phyloP scores from a whole-genome alignment of 495 filamentous ascomycete genomes.

The Immersiella caudata region DNA sequence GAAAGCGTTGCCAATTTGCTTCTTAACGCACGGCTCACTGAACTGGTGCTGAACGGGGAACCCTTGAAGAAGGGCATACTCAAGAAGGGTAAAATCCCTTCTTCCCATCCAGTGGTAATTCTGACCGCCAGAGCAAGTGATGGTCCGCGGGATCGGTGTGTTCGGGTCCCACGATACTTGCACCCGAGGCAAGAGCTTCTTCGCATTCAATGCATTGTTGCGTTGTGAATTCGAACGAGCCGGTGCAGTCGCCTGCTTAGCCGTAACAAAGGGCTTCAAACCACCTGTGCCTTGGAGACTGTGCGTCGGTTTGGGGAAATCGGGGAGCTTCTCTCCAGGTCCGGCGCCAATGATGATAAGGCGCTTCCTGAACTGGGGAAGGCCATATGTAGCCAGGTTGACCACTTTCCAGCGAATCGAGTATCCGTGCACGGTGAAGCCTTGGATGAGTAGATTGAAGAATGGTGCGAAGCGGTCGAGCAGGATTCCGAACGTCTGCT shows the following conservation, averaged over 20 bases:
- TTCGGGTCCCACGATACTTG: slow-evolving; percentile 45
- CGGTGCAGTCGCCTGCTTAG: slow-evolving; percentile 27
- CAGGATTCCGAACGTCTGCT: slow-evolving; percentile 75
- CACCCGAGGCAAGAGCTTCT: slow-evolving; percentile 28
- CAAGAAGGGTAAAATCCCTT: slow-evolving; percentile 69
- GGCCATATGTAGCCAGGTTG: slow-evolving; percentile 52
- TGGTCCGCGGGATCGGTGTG: slow-evolving; percentile 52
- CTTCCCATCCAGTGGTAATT: slow-evolving; percentile 70
- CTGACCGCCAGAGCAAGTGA: slow-evolving; percentile 71
- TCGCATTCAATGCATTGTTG: slow-evolving; percentile 50
- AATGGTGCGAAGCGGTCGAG: slow-evolving; percentile 51
- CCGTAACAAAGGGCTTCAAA: slow-evolving; percentile 37
- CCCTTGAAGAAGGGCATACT: slow-evolving; percentile 74
- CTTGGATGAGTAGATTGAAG: slow-evolving; percentile 64
- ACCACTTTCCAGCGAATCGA: slow-evolving; percentile 61
- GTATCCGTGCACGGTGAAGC: slow-evolving; percentile 68
- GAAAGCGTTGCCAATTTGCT: slow-evolving; percentile 88
- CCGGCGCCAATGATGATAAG: slow-evolving; percentile 79
- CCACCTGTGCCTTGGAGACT: slow-evolving; percentile 47
- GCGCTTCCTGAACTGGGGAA: slow-evolving; percentile 50
- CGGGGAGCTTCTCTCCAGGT: slow-evolving; percentile 73
- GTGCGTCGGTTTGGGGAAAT: slow-evolving; percentile 71
- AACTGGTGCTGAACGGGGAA: slow-evolving; percentile 73
- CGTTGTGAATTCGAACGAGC: slow-evolving; percentile 46
- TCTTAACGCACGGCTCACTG: slow-evolving; percentile 50